Evolutionary conservation across 768 basidiomycete genomes (phyloP).

Genomic region (Agaricus blazei): DNA sequence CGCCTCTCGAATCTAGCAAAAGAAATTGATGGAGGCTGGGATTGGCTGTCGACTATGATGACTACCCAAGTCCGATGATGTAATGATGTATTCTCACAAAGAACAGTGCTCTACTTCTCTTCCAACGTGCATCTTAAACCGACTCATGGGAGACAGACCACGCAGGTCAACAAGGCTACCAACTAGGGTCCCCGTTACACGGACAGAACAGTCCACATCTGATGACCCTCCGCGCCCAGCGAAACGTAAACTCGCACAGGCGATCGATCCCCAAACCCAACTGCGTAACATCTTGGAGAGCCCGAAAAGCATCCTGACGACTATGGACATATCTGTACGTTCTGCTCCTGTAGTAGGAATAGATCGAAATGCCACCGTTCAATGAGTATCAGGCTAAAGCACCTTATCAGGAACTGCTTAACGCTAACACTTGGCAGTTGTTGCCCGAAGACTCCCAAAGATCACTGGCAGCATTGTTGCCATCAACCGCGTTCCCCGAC

Average conservation of each 20-base stretch:
- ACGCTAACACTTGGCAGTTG: slow-evolving; percentile 37
- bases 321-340: slow-evolving; percentile 48
- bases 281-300: slow-evolving; percentile 36
- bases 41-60: slow-evolving; percentile 2
- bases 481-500: slow-evolving; percentile 38
- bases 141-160: slow-evolving; percentile 23
- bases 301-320: slow-evolving; percentile 44
- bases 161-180: slow-evolving; percentile 22
- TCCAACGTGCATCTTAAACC: neutral
- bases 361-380: slow-evolving; percentile 5
- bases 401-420: slow-evolving; percentile 41
- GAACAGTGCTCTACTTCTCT: neutral
- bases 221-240: slow-evolving; percentile 13
- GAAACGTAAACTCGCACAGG: slow-evolving; percentile 25
- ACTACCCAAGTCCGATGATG: neutral
- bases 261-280: slow-evolving; percentile 26
- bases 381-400: slow-evolving; percentile 13
- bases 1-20: neutral
- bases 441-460: slow-evolving; percentile 37
- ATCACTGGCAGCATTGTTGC: slow-evolving; percentile 34
- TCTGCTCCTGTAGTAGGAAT: neutral
- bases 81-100: neutral
- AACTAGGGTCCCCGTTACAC: slow-evolving; percentile 8
- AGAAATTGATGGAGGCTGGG: slow-evolving; percentile 4
- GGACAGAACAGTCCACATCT: slow-evolving; percentile 11